phyloP scores from a whole-genome alignment of 2,329 filamentous ascomycete species.

The Trichoderma sp. region DNA sequence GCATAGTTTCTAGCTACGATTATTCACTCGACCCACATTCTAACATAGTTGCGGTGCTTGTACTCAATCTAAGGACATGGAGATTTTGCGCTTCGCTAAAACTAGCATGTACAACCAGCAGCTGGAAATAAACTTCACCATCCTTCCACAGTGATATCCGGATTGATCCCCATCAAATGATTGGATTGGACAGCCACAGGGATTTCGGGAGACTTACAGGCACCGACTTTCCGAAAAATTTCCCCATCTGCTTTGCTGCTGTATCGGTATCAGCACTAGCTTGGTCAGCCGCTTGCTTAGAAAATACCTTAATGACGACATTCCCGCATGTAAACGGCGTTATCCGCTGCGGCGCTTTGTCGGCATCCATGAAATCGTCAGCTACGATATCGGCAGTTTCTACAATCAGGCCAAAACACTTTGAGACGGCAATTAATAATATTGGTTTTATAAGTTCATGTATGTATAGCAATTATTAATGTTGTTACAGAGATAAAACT shows the following conservation, averaged over 20 bases:
- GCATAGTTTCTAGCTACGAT: background rate
- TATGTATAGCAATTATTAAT: background rate
- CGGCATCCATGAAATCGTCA: background rate
- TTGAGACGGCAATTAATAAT: background rate
- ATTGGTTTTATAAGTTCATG: background rate
- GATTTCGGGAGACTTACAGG: background rate
- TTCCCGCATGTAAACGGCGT: background rate
- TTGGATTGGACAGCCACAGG: background rate
- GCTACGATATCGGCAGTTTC: background rate
- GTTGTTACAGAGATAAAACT: background rate
- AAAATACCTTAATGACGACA: background rate
- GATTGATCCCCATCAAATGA: background rate
- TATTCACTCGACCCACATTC: background rate
- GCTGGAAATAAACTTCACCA: background rate
- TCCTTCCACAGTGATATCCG: background rate
- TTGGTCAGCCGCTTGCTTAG: background rate
- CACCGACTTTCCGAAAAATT: background rate
- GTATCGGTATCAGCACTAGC: background rate
- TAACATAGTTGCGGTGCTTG: background rate
- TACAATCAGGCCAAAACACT: background rate
- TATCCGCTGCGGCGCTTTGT: background rate
- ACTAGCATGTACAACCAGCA: background rate
- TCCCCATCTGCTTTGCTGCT: background rate
- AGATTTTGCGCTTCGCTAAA: background rate
- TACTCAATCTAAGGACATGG: background rate